Conservation (phyloP, 805 yeast species). For the Candida awuae region DNA sequence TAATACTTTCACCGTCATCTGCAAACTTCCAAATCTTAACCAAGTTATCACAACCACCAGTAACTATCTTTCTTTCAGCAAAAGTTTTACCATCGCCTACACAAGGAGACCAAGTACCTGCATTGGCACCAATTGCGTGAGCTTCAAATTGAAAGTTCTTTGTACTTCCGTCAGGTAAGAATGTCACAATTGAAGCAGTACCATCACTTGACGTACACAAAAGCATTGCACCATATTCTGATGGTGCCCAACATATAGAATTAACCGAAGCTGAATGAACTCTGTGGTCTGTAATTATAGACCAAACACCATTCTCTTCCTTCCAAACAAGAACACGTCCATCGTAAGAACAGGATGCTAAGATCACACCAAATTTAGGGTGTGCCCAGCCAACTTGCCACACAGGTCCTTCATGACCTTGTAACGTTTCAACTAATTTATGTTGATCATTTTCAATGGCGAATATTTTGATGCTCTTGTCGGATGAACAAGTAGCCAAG, state of each 20-base stretch:
- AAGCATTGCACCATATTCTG: constrained; percentile 88
- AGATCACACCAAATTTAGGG: constrained; percentile 91
- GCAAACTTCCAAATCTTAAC: constrained; percentile 85
- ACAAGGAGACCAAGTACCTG: constrained; percentile 92
- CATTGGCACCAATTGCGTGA: constrained; percentile 88
- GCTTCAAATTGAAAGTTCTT: constrained; percentile 61
- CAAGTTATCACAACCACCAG: constrained; percentile 92
- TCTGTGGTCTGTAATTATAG: constrained; percentile 75
- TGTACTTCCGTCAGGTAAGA: constrained; percentile 79
- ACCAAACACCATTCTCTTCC: constrained; percentile 85
- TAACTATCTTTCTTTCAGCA: constrained; percentile 64
- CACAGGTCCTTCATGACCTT: constrained; percentile 96
- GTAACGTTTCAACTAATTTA: constrained; percentile 71
- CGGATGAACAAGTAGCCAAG: constrained; percentile 93
- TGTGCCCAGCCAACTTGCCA: constrained; percentile 99
- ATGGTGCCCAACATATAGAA: constrained; percentile 95
- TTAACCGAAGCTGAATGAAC: constrained; percentile 93
- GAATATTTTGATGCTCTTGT: constrained; percentile 89
- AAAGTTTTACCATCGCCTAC: constrained; percentile 27
- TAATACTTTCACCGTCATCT: constrained; percentile 46
- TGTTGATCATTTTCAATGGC: constrained; percentile 75
- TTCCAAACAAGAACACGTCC: constrained; percentile 94
- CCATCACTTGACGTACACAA: constrained; percentile 93
- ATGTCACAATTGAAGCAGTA: constrained; percentile 80
- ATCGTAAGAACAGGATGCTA: constrained; percentile 93